These are phyloP conservation scores for Syzygium aromaticum DNA, from an alignment of 345 rosid genomes.

Conservation along the genomic window DNA sequence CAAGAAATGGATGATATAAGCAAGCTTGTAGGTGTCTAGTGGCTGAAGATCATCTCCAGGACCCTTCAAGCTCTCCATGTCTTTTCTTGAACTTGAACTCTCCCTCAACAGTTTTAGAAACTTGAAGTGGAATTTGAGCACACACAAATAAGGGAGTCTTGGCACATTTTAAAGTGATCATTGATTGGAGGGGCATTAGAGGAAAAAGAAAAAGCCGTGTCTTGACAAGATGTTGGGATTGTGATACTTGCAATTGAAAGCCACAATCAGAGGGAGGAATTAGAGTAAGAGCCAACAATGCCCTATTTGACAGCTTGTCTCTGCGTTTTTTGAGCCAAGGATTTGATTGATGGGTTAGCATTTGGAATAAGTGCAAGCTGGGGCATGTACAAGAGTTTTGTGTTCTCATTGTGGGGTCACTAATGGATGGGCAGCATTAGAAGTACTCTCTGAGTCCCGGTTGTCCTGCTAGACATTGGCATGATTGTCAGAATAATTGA, in stretches of 20 bases:
- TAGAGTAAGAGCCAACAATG: neutral
- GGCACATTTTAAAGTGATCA: neutral
- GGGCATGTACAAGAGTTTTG: conserved; percentile 11
- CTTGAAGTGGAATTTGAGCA: neutral
- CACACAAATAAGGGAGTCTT: neutral
- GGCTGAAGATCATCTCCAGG: conserved; percentile 5
- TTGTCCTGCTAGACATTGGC: conserved; percentile 6
- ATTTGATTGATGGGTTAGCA: conserved; percentile 51
- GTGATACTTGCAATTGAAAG: neutral
- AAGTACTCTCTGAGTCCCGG: conserved; percentile 10
- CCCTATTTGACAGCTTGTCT: conserved; percentile 8
- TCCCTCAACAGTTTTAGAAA: neutral
- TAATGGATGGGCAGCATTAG: conserved; percentile 32
- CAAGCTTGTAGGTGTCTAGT: conserved; percentile 56
- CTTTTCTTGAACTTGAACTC: neutral
- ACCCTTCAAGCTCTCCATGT: neutral
- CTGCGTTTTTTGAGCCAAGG: neutral
- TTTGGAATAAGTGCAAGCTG: conserved; percentile 34
- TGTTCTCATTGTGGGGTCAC: conserved; percentile 36
- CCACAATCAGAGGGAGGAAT: neutral
- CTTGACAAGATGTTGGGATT: neutral
- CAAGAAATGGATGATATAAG: conserved; percentile 76
- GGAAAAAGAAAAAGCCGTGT: neutral
- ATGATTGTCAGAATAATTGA: neutral
- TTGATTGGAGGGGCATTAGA: neutral